Base-by-base conservation (phyloP, 23 red algal genomes). In the Gracilaria domingensis region DNA sequence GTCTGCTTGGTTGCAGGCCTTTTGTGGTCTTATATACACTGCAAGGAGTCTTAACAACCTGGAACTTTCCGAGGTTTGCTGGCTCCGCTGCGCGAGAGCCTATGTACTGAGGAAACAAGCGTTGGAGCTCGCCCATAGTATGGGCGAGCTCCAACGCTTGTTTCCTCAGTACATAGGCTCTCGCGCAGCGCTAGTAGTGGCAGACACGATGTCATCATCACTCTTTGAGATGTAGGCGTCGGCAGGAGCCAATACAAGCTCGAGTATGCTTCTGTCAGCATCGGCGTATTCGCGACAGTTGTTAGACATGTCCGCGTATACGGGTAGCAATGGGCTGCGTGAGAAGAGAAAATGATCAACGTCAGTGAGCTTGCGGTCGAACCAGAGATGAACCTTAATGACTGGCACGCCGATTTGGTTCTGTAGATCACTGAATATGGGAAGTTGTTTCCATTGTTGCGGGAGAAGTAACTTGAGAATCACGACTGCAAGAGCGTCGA, bases 251-350 rank as follows among this genome's bases (percentile, higher is more conserved):
- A 98, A 57, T 4, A 98, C 93, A 21, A 98, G 79, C 77, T 98
- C 97, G 26, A 98, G 91, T 90, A 95, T 95, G 73, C 88, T 93
- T n/a, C 56, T 28, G 26, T 98, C 71, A 20, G 83, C 39, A 78
- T 96, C 86, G 4, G 87, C 90, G 74, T 98, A 98, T 71, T 95
- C 97, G 30, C 86, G 86, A 62, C 97, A 98, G 25, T 93, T 98
- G 73, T 96, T 98, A 16, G 91, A 95, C 97, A 98, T 98, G 80
- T 98, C 97, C 1, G 97, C 97, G 81, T 98, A 98, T n/a, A 98
- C 97, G 42, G 87, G 90, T 0, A 98, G 87, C 0, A 98, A 88
- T 42, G 91, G 88, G 50, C 93, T 95, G 44, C 97, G 93, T 4
- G 97, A 98, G 79, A 98, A 98, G 2, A 98, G 93, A 14, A 98